Evolutionary conservation across 2,329 filamentous ascomycete species (phyloP).

Genomic region (Lachnellula hyalina): DNA sequence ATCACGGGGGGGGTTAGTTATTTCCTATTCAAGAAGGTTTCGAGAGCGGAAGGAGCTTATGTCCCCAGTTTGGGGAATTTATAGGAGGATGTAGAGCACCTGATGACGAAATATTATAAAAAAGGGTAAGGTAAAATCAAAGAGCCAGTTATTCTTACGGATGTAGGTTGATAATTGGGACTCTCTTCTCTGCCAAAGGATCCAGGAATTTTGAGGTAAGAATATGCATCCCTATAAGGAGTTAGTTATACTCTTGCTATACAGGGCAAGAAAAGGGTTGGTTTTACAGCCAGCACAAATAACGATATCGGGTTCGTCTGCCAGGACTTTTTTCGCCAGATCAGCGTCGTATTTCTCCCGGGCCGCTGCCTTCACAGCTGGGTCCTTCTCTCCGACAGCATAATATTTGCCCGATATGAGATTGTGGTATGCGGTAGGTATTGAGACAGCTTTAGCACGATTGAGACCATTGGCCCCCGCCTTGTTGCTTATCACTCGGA

Average conservation of each 20-base stretch:
- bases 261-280: too few relatives aligned
- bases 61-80: too few relatives aligned
- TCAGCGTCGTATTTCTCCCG: slow-evolving; percentile 62
- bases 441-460: slow-evolving; percentile 52
- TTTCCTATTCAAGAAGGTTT: too few relatives aligned
- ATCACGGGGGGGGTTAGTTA: too few relatives aligned
- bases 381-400: slow-evolving; percentile 33
- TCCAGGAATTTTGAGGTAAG: slow-evolving; percentile 56
- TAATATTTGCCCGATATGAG: slow-evolving; percentile 48
- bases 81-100: too few relatives aligned
- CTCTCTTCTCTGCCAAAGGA: slow-evolving; percentile 46
- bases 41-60: too few relatives aligned
- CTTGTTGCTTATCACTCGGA: slow-evolving; percentile 62
- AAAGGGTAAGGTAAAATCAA: too few relatives aligned
- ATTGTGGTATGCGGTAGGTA: slow-evolving; percentile 62
- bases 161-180: slow-evolving; percentile 65
- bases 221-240: slow-evolving; percentile 48
- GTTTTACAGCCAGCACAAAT: slow-evolving; percentile 59
- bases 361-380: slow-evolving; percentile 41
- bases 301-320: slow-evolving; percentile 50
- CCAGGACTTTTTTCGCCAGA: slow-evolving; percentile 54
- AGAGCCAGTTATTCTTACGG: slow-evolving; percentile 33
- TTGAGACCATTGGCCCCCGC: slow-evolving; percentile 60
- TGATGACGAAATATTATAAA: too few relatives aligned
- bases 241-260: too few relatives aligned